Evolutionary conservation across 129 eudicot species (phyloP).

Genomic region (Silybum marianum): DNA sequence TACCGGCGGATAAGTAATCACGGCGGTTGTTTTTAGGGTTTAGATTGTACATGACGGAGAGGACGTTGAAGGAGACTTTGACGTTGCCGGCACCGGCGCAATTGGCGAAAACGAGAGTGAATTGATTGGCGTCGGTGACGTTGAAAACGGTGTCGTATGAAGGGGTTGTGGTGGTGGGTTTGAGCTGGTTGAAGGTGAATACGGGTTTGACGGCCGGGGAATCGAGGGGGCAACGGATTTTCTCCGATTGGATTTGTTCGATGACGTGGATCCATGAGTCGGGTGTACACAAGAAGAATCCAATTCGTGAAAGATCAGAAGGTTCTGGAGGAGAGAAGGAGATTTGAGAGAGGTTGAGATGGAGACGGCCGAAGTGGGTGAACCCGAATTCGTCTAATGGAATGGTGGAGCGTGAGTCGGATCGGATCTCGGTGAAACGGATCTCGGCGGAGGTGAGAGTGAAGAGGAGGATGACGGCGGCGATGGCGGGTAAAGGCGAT

Average conservation of each 20-base stretch:
- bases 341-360: conserved; percentile 45
- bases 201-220: conserved; percentile 41
- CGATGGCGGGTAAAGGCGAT: background rate
- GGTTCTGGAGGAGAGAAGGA: conserved; percentile 34
- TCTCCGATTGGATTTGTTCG: conserved; percentile 36
- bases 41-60: conserved; percentile 46
- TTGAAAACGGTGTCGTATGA: conserved; percentile 23
- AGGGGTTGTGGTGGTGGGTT: conserved; percentile 31
- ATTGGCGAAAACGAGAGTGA: conserved; percentile 52
- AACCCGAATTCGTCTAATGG: conserved; percentile 60
- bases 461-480: conserved; percentile 9
- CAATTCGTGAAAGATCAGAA: conserved; percentile 41
- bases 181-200: conserved; percentile 38
- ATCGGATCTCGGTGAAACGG: conserved; percentile 44
- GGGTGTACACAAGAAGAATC: conserved; percentile 46
- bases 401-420: conserved; percentile 46
- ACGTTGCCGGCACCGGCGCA: conserved; percentile 36
- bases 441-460: conserved; percentile 42
- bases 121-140: conserved; percentile 38
- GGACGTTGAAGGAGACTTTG: conserved; percentile 40
- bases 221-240: conserved; percentile 46
- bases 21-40: conserved; percentile 31
- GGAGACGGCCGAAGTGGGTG: conserved; percentile 53
- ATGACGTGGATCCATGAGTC: conserved; percentile 51
- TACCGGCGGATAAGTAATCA: conserved; percentile 56